A percentile compares a stretch with the other conserved stretches of the same genome.
phyloP scores from a whole-genome alignment of 73 alveolate genomes.

The Urostyla sp. region DNA sequence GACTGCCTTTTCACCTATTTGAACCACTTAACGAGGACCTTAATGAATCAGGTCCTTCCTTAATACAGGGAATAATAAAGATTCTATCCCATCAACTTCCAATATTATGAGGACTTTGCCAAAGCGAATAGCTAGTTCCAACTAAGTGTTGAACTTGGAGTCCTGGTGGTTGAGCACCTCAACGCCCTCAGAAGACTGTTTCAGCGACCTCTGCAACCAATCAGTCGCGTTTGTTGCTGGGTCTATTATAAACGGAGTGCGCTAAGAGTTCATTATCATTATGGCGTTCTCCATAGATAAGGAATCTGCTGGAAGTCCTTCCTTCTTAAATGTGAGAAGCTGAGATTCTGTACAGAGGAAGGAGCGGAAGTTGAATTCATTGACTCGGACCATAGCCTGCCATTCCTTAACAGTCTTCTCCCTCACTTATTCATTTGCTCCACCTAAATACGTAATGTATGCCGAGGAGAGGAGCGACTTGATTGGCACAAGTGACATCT shows the following conservation, averaged over 20 bases:
- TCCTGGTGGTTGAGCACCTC: conserved; percentile 93
- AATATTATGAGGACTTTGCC: conserved; percentile 95
- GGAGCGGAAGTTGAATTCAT: conserved; percentile 75
- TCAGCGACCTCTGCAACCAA: conserved; percentile 94
- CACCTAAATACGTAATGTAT: conserved; percentile 95
- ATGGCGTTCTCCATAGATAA: conserved; percentile 98
- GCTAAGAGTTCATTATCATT: conserved; percentile 91
- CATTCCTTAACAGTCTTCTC: conserved; percentile 86
- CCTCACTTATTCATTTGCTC: conserved; percentile 96
- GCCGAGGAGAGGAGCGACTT: conserved; percentile 94
- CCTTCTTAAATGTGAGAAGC: conserved; percentile 96
- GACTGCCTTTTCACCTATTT: conserved; percentile 98
- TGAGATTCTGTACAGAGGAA: conserved; percentile 97
- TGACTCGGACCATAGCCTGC: conserved; percentile 79
- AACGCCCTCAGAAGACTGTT: conserved; percentile 72
- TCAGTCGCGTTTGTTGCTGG: conserved; percentile 99
- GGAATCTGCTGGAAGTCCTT: conserved; percentile 99
- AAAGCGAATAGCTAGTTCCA: conserved; percentile 98
- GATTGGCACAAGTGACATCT: conserved; percentile 86
- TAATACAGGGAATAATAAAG: conserved; percentile 97
- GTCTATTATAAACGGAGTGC: conserved; percentile 97
- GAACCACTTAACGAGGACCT: conserved; percentile 99
- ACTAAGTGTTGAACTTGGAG: conserved; percentile 93
- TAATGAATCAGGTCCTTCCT: conserved; percentile 97
- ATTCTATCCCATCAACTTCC: conserved; percentile 98